Evolutionary conservation across 371 early-diverging fungal species (phyloP).

Genomic region (Apophysomyces ossiformis): DNA sequence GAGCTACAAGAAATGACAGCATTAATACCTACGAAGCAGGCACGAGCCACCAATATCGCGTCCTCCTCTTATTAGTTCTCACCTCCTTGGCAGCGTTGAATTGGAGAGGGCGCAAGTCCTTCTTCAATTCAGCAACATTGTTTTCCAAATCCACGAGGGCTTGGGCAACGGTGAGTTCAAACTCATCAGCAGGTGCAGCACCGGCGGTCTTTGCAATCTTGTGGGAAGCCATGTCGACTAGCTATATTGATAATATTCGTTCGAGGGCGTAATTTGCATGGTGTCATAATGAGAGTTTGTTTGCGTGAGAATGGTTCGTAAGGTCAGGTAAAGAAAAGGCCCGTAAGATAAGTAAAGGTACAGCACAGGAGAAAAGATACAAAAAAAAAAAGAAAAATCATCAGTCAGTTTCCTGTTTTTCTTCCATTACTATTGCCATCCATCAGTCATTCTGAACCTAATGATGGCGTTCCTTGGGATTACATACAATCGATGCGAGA

Average conservation of each 20-base stretch:
- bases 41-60: neutral
- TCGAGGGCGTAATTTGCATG: neutral
- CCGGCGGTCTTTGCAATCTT: slow-evolving; percentile 84
- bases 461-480: slow-evolving; percentile 1
- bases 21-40: neutral
- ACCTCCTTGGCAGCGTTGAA: slow-evolving; percentile 94
- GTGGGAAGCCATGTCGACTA: slow-evolving; percentile 43
- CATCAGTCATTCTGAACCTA: neutral
- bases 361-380: neutral
- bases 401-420: neutral
- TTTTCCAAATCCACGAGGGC: slow-evolving; percentile 92
- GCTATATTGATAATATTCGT: neutral
- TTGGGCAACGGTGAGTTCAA: slow-evolving; percentile 93
- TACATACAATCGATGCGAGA: slow-evolving; percentile 11
- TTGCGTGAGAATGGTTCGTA: slow-evolving; percentile 2
- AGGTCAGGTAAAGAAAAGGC: slow-evolving; percentile 1
- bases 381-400: neutral
- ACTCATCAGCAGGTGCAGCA: slow-evolving; percentile 74
- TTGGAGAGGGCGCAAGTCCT: slow-evolving; percentile 90
- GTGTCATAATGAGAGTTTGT: neutral
- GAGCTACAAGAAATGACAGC: slow-evolving; percentile 54
- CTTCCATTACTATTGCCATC: neutral
- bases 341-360: neutral
- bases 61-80: slow-evolving; percentile 22
- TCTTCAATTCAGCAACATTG: slow-evolving; percentile 91